Conservation (phyloP, 2,329 filamentous ascomycete genomes). For the Neonectria ditissima region DNA sequence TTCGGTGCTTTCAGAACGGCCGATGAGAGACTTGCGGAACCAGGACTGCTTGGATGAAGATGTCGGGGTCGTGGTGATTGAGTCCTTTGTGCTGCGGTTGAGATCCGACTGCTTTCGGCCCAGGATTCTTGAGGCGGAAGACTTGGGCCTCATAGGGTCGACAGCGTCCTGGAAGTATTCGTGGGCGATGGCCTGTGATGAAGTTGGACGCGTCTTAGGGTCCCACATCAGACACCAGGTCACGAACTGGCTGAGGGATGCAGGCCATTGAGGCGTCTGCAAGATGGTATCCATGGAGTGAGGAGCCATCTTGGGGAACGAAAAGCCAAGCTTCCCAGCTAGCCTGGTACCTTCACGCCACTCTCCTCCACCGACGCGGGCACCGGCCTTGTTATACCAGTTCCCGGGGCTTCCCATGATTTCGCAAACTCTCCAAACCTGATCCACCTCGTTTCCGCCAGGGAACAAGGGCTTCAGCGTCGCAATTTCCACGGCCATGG, state of each 20-base stretch:
- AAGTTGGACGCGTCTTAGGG: conserved; percentile 90
- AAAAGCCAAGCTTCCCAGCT: conserved; percentile 96
- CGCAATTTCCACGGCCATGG: conserved; percentile 98
- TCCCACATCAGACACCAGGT: conserved; percentile 99
- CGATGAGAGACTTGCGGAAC: conserved; percentile 96
- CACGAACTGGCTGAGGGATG: conserved; percentile 89
- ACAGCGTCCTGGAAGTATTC: conserved; percentile 95
- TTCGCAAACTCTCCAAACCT: conserved; percentile 98
- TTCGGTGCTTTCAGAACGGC: conserved; percentile 77
- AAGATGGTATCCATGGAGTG: conserved; percentile 96
- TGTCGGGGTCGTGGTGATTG: conserved; percentile 65
- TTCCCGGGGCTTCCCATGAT: conserved; percentile 99
- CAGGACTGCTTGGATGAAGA: conserved; percentile 89
- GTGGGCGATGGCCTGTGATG: conserved; percentile 91
- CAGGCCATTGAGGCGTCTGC: conserved; percentile 90
- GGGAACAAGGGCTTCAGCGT: conserved; percentile 97
- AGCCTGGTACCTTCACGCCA: conserved; percentile 95
- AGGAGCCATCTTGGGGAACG: conserved; percentile 99
- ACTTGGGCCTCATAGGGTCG: conserved; percentile 92
- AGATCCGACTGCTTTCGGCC: conserved; percentile 92
- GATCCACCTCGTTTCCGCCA: conserved; percentile 97
- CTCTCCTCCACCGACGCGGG: conserved; percentile 91
- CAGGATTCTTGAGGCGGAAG: conserved; percentile 83
- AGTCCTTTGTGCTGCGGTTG: conserved; percentile 74
- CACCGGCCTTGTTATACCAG: conserved; percentile 94